Percentiles rank a stretch among this genome's conserved stretches.
Conservation (phyloP, 495 filamentous ascomycete species). For the Neurospora africana region DNA sequence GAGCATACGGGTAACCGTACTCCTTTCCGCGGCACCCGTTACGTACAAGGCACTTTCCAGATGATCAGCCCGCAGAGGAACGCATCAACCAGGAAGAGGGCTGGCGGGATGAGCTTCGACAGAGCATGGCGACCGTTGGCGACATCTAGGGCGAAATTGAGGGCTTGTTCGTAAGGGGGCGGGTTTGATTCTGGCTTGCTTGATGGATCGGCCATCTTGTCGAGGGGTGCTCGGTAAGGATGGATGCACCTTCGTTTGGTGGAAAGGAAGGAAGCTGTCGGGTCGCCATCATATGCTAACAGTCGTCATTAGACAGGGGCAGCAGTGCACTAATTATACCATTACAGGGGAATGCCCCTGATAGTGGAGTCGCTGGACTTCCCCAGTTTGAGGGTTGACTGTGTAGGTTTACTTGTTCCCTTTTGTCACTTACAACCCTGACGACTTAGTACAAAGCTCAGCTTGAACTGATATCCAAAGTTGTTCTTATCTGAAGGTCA, state of each 20-base stretch:
- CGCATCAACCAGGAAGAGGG: slow-evolving; percentile 64
- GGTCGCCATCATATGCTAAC: not conserved
- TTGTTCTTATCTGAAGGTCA: not conserved
- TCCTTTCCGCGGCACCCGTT: not conserved
- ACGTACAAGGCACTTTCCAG: slow-evolving; percentile 76
- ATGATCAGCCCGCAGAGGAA: slow-evolving; percentile 66
- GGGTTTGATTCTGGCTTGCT: slow-evolving; percentile 4
- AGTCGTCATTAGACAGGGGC: not conserved
- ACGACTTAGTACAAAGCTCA: not conserved
- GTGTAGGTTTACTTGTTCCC: not conserved
- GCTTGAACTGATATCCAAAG: not conserved
- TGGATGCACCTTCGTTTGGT: not conserved
- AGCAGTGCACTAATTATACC: not conserved
- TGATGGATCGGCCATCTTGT: not conserved
- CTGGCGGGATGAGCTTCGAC: slow-evolving; percentile 38
- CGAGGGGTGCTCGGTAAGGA: not conserved
- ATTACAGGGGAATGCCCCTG: not conserved
- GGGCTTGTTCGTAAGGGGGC: slow-evolving; percentile 6
- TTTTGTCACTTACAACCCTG: not conserved
- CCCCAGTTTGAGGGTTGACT: not conserved
- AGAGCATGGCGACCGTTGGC: slow-evolving; percentile 31
- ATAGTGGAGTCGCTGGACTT: not conserved
- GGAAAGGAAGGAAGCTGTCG: not conserved
- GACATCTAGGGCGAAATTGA: slow-evolving; percentile 22
- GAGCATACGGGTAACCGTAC: not conserved